phyloP scores from a whole-genome alignment of 164 flowering plant genomes.

The Macadamia tetraphylla region DNA sequence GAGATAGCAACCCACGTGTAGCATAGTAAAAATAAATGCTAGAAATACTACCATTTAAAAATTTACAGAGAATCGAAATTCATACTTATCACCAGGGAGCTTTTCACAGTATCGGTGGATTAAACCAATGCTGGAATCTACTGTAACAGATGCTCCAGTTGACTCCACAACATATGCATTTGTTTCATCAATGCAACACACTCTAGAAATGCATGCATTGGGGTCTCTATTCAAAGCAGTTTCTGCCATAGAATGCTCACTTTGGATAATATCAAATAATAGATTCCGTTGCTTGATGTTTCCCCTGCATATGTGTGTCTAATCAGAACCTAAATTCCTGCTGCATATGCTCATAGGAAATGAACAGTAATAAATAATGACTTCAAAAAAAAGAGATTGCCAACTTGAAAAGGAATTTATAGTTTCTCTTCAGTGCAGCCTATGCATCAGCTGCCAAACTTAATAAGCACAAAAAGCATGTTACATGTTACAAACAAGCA shows the following conservation, averaged over 20 bases:
- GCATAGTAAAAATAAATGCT: not conserved
- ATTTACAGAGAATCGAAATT: not conserved
- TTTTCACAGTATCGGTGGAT: slow-evolving; percentile 58
- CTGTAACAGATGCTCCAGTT: slow-evolving; percentile 71
- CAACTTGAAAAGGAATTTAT: too few species aligned
- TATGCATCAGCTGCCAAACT: too few species aligned
- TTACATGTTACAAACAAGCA: too few species aligned
- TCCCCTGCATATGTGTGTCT: slow-evolving; percentile 46
- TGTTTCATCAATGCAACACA: slow-evolving; percentile 23
- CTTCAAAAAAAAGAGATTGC: too few species aligned
- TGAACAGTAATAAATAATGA: too few species aligned
- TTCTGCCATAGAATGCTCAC: slow-evolving; percentile 55
- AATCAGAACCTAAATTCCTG: too few species aligned
- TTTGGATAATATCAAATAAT: slow-evolving; percentile 53
- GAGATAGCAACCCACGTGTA: not conserved
- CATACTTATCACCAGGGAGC: slow-evolving; percentile 76
- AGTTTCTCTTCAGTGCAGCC: too few species aligned
- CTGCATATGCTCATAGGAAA: too few species aligned
- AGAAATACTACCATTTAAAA: not conserved
- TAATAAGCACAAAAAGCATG: too few species aligned
- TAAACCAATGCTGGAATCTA: slow-evolving; percentile 63
- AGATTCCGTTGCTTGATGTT: slow-evolving; percentile 58
- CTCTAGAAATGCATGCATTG: slow-evolving; percentile 25
- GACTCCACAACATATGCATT: slow-evolving; percentile 47
- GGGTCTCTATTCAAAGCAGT: slow-evolving; percentile 51